A percentile compares a stretch with the other conserved stretches of the same genome.
Evolutionary conservation across 2,329 filamentous ascomycete genomes (phyloP).

Genomic region (Fusarium camptoceras): DNA sequence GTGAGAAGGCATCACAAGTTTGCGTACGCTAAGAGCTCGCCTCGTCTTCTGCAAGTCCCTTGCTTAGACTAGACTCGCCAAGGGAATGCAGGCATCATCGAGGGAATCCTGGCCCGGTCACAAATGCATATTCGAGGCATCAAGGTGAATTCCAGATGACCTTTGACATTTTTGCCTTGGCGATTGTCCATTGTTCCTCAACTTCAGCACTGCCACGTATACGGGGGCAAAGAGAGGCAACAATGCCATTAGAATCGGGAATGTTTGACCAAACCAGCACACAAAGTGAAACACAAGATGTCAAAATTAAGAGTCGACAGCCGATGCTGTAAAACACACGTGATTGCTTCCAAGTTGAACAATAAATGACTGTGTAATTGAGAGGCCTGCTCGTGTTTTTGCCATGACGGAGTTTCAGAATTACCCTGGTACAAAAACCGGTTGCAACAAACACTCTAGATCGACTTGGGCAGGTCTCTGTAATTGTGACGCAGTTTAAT

Average conservation of each 20-base stretch:
- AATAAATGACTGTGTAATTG: background rate
- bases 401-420: background rate
- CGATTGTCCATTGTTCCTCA: background rate
- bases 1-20: background rate
- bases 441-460: background rate
- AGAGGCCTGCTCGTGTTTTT: constrained; percentile 13
- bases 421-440: background rate
- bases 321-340: constrained; percentile 10
- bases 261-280: constrained; percentile 18
- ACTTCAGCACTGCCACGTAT: background rate
- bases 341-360: constrained; percentile 4
- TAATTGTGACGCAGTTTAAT: constrained; percentile 17
- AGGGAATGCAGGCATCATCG: background rate
- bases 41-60: constrained; percentile 1
- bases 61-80: background rate
- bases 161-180: background rate
- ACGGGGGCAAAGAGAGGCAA: background rate
- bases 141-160: background rate
- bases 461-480: background rate
- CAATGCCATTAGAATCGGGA: constrained; percentile 3
- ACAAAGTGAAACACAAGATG: constrained; percentile 7
- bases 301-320: background rate
- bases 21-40: constrained; percentile 7
- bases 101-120: background rate
- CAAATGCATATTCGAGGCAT: background rate